Evolutionary conservation across 78 protist genomes (phyloP).

Genomic region (Tieghemostelium lacteum): DNA sequence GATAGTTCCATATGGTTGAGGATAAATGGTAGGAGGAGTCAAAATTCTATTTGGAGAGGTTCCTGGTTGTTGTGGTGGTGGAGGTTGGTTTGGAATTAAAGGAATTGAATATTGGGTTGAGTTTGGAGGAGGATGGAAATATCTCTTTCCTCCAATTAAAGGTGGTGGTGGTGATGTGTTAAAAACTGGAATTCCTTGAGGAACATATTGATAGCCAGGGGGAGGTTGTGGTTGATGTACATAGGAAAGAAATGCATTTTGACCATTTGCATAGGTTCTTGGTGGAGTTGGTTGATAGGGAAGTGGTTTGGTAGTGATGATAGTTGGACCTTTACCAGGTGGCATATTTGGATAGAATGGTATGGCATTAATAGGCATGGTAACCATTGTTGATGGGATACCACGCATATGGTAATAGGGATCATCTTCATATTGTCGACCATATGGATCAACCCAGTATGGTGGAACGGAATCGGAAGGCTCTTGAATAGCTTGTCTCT

Average conservation of each 20-base stretch:
- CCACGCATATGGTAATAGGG: not conserved
- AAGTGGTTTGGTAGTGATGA: not conserved
- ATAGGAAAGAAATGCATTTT: not conserved
- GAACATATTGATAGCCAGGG: constrained; percentile 8
- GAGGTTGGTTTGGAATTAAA: not conserved
- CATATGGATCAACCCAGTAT: constrained; percentile 24
- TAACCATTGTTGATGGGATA: not conserved
- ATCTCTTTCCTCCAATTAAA: not conserved
- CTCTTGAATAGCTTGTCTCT: constrained; percentile 48
- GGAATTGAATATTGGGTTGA: too few relatives aligned
- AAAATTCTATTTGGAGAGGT: constrained; percentile 3
- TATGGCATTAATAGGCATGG: constrained; percentile 4
- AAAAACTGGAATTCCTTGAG: constrained; percentile 6
- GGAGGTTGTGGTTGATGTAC: not conserved
- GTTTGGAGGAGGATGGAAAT: constrained; percentile 16
- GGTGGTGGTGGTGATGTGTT: constrained; percentile 12
- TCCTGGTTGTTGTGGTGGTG: constrained; percentile 3
- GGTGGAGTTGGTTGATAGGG: constrained; percentile 4
- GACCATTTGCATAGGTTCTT: not conserved
- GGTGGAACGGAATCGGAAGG: constrained; percentile 27
- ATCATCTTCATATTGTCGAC: not conserved
- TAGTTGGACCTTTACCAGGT: constrained; percentile 8
- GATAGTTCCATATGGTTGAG: too few relatives aligned
- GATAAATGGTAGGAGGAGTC: too few relatives aligned
- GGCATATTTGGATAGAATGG: constrained; percentile 5